phyloP scores from a whole-genome alignment of 1,139 yeast genomes.

The Saccharomyces hybrid region DNA sequence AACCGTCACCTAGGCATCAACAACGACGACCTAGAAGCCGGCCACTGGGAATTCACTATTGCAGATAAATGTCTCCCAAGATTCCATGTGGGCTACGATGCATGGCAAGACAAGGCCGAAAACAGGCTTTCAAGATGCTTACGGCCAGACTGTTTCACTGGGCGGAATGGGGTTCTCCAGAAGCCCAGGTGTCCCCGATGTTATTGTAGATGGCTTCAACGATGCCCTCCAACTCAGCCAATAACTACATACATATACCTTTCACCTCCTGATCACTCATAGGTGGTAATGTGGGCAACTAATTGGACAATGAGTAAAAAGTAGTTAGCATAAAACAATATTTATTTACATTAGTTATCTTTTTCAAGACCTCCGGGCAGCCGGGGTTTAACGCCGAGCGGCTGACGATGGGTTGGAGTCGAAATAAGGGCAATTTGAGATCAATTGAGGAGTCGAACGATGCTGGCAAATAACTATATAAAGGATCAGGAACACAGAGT shows the following conservation, averaged over 20 bases:
- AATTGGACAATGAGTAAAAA: not conserved
- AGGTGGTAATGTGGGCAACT: not conserved
- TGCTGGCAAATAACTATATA: not conserved
- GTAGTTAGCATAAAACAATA: not conserved
- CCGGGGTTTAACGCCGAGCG: not conserved
- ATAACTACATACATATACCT: not conserved
- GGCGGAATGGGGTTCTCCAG: slow-evolving; percentile 81
- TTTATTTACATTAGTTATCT: not conserved
- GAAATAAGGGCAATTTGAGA: not conserved
- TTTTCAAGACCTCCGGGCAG: not conserved
- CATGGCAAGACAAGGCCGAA: slow-evolving; percentile 37
- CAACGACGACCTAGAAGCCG: slow-evolving; percentile 33
- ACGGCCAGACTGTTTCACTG: slow-evolving; percentile 43
- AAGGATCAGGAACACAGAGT: not conserved
- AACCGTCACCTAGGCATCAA: slow-evolving; percentile 44
- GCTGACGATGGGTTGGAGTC: not conserved
- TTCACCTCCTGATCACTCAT: not conserved
- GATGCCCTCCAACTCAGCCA: slow-evolving; percentile 36
- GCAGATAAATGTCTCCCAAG: slow-evolving; percentile 67
- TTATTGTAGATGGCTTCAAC: slow-evolving; percentile 56
- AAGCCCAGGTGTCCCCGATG: slow-evolving; percentile 88
- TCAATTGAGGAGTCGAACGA: not conserved
- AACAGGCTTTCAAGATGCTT: slow-evolving; percentile 33
- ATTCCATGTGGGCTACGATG: slow-evolving; percentile 64
- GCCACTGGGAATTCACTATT: slow-evolving; percentile 26